Percentiles rank a stretch among this genome's conserved stretches.
phyloP scores from a whole-genome alignment of 208 protist genomes.

The Trypanosomatidae sp. region DNA sequence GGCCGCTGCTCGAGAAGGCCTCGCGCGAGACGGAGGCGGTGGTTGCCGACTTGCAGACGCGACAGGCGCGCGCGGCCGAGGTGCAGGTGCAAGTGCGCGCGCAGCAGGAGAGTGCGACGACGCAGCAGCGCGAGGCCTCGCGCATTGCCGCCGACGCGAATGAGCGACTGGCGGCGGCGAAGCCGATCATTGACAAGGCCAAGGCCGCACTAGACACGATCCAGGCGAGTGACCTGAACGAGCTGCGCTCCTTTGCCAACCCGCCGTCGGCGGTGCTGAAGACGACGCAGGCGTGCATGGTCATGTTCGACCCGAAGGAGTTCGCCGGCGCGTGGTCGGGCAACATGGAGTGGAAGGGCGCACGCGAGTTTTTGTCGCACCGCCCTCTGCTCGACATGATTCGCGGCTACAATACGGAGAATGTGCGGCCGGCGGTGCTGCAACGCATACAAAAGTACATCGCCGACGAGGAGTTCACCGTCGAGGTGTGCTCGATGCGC shows the following conservation, averaged over 20 bases:
- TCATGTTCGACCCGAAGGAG: slow-evolving; percentile 91
- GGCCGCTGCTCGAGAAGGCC: slow-evolving; percentile 82
- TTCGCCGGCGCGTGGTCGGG: slow-evolving; percentile 80
- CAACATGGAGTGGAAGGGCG: slow-evolving; percentile 83
- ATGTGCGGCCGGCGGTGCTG: slow-evolving; percentile 81
- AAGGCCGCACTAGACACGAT: slow-evolving; percentile 91
- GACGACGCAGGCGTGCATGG: slow-evolving; percentile 94
- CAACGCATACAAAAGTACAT: slow-evolving; percentile 92
- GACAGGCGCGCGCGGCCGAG: slow-evolving; percentile 74
- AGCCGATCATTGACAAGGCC: slow-evolving; percentile 87
- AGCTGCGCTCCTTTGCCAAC: slow-evolving; percentile 90
- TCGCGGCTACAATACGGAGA: slow-evolving; percentile 92
- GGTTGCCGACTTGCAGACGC: slow-evolving; percentile 79
- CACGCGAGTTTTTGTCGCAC: slow-evolving; percentile 85
- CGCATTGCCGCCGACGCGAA: slow-evolving; percentile 85
- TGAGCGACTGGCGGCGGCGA: slow-evolving; percentile 85
- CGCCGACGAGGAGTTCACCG: slow-evolving; percentile 90
- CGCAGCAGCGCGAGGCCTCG: slow-evolving; percentile 75
- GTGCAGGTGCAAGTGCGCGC: slow-evolving; percentile 82
- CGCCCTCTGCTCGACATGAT: slow-evolving; percentile 91
- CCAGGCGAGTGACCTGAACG: slow-evolving; percentile 90
- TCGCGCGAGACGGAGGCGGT: slow-evolving; percentile 82
- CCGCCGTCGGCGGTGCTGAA: slow-evolving; percentile 92
- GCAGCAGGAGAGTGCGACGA: slow-evolving; percentile 83
- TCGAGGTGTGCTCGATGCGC: slow-evolving; percentile 85